Base-by-base conservation (phyloP, 805 yeast genomes). In the Danielia oregonensis region DNA sequence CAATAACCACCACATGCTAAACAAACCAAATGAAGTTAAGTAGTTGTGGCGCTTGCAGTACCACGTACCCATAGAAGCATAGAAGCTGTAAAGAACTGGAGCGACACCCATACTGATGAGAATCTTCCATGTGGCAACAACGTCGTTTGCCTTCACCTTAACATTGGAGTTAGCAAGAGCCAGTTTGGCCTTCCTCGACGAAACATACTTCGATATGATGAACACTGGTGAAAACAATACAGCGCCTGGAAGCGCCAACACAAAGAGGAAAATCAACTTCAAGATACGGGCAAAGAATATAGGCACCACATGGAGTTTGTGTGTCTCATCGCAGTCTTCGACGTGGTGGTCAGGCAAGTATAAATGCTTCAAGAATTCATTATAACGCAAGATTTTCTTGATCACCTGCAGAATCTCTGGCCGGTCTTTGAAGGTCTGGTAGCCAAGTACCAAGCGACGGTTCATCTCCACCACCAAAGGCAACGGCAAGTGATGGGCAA, bases 51-150 rank as follows among this genome's bases (percentile, higher is more conserved):
- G 30, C 32, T 43, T 42, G 32, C 47, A 41, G 40, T 43, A 46
- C 52, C 61, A 17, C n/a, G 72, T 63, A 14, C 86, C 82, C 11
- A 84, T 43, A 3, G 74, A 55, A 0, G 97, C 87, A 61, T 93
- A 93, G 37, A 84, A 67, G 24, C 79, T 76, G 65, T 91, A 93
- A 18, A 93, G 65, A 26, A 86, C 57, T 2, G 98, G 98, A 0
- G 97, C 94, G 35, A 86, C 63, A 4, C 91, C 94, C 75, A 93
- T 74, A 22, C 89, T 79, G 25, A 91, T 87, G 43, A 93, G 68
- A 30, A 93, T 82, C 60, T 93, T 93, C 98, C 98, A 93, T 1
- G 97, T 89, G 2, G 97, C 97, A 40, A 93, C 76, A 17, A 93
- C 97, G 59, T 93, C 98, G 37, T 79, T 82, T 12, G 95, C 98